These are phyloP conservation scores for Heracleum sosnowskyi DNA, from an alignment of 129 eudicot species.

Conservation along the genomic window DNA sequence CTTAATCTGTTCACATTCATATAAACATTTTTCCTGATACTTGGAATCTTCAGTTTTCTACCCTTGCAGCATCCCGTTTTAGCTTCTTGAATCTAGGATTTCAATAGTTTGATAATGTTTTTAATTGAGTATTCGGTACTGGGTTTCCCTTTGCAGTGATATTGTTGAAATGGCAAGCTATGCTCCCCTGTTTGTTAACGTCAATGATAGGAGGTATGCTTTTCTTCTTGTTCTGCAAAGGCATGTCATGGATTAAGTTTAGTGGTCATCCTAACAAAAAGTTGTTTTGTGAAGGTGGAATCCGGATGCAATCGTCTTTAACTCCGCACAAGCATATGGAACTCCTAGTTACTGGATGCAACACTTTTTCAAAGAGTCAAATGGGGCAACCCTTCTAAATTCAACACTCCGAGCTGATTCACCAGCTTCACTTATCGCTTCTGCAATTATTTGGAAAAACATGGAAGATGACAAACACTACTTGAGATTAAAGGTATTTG, in stretches of 20 bases:
- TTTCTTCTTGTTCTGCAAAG: conserved; percentile 10
- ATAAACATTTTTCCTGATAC: background rate
- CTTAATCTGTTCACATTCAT: background rate
- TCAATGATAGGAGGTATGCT: conserved; percentile 48
- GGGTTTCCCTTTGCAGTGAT: conserved; percentile 47
- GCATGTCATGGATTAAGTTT: background rate
- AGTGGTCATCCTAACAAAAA: conserved; percentile 3
- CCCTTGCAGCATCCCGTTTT: background rate
- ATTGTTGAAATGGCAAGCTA: conserved; percentile 83
- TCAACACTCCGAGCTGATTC: conserved; percentile 46
- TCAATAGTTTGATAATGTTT: background rate
- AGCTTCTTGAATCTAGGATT: background rate
- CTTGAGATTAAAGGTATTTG: conserved; percentile 65
- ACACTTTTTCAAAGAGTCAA: conserved; percentile 58
- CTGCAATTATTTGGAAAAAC: conserved; percentile 58
- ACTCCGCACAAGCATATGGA: conserved; percentile 60
- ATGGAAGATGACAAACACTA: conserved; percentile 33
- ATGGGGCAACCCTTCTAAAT: conserved; percentile 72
- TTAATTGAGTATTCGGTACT: background rate
- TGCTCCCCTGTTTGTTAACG: conserved; percentile 79
- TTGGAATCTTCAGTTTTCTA: background rate
- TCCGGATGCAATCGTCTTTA: conserved; percentile 91
- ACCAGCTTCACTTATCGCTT: conserved; percentile 54
- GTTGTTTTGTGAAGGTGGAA: conserved; percentile 42
- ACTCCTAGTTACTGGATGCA: conserved; percentile 99